phyloP scores from a whole-genome alignment of 371 early-diverging fungal genomes.

The Mortierella sp. region DNA sequence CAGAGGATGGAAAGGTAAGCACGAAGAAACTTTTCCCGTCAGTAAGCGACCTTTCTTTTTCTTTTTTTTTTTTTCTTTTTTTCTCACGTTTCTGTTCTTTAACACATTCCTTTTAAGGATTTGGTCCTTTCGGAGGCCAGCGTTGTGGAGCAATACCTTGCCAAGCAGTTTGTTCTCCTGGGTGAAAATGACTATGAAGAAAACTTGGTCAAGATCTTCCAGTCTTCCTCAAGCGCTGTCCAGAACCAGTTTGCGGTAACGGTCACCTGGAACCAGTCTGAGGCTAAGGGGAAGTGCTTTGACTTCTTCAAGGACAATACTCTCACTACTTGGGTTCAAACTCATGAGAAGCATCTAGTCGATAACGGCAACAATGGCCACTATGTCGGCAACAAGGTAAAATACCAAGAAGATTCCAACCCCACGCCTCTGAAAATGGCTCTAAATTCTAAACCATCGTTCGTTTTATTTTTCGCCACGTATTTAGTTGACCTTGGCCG shows the following conservation, averaged over 20 bases:
- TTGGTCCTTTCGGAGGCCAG: slow-evolving; percentile 18
- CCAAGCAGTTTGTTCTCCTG: slow-evolving; percentile 37
- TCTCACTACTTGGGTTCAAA: slow-evolving; percentile 12
- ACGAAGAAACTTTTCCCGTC: too few species aligned
- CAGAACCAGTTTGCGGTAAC: slow-evolving; percentile 2
- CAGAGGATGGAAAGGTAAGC: slow-evolving; percentile 20
- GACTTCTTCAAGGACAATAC: slow-evolving; percentile 2
- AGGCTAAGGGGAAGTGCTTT: slow-evolving; percentile 7
- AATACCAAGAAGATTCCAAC: too few species aligned
- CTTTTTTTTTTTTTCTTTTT: background rate
- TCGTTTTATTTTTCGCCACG: background rate
- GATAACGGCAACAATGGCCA: slow-evolving; percentile 50
- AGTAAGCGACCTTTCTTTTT: background rate
- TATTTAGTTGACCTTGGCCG: slow-evolving; percentile 36
- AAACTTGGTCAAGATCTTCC: slow-evolving; percentile 22
- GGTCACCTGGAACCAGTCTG: slow-evolving; percentile 25
- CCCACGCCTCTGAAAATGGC: background rate
- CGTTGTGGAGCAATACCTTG: slow-evolving; percentile 33
- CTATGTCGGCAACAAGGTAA: slow-evolving; percentile 41
- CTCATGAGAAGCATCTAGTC: slow-evolving; percentile 31
- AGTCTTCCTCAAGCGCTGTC: slow-evolving; percentile 8
- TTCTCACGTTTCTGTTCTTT: background rate
- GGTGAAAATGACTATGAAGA: slow-evolving; percentile 47
- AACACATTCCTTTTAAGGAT: slow-evolving; percentile 21
- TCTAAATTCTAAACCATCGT: too few species aligned